Evolutionary conservation across 768 basidiomycete species (phyloP).

Genomic region (Pleurotus eryngii): DNA sequence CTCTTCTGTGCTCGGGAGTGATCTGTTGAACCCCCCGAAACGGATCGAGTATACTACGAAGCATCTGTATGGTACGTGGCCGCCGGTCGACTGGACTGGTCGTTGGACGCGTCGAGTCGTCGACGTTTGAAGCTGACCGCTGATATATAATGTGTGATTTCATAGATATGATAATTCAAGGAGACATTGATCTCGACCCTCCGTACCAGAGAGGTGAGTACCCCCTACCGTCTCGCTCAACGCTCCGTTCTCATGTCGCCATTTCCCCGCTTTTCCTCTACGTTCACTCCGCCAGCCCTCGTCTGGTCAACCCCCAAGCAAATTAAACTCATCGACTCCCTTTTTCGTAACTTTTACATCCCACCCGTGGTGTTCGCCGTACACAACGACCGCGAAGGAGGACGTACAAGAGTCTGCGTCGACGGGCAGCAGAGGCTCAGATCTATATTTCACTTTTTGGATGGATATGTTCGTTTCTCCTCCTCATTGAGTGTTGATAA

Average conservation of each 20-base stretch:
- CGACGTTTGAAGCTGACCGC: too few relatives aligned
- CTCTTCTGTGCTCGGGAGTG: too few relatives aligned
- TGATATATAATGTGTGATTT: not conserved
- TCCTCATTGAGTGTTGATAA: too few relatives aligned
- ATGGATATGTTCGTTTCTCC: conserved; percentile 47
- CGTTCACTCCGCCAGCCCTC: conserved; percentile 42
- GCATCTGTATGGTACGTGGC: too few relatives aligned
- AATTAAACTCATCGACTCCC: conserved; percentile 69
- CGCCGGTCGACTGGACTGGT: too few relatives aligned
- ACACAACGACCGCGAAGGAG: conserved; percentile 48
- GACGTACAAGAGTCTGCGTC: conserved; percentile 60
- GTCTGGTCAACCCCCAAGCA: conserved; percentile 77
- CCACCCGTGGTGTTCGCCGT: conserved; percentile 79
- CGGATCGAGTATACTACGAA: too few relatives aligned
- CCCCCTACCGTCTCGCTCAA: not conserved
- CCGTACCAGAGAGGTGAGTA: conserved; percentile 66
- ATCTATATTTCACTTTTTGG: conserved; percentile 74
- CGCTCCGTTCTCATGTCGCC: not conserved
- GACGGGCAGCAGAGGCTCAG: conserved; percentile 86
- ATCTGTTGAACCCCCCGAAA: too few relatives aligned
- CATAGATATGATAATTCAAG: conserved; percentile 65
- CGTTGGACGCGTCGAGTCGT: too few relatives aligned
- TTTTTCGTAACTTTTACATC: conserved; percentile 75
- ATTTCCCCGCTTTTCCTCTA: not conserved
- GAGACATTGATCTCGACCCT: conserved; percentile 66